Conservation (phyloP, 345 rosid species). For the Eucalyptus erythrocorys region DNA sequence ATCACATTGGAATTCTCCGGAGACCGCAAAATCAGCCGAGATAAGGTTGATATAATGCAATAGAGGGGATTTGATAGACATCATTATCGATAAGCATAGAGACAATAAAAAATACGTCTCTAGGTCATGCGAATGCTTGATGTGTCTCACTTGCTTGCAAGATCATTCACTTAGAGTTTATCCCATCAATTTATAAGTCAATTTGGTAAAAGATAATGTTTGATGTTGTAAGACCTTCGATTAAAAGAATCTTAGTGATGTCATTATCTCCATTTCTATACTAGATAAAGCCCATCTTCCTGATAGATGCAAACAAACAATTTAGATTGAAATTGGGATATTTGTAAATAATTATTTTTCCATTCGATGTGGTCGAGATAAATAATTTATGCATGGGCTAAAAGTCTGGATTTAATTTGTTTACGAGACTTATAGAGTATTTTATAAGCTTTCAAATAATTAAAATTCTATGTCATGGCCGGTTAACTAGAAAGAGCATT, state of each 20-base stretch:
- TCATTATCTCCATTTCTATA: background rate
- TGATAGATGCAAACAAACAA: background rate
- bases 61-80: background rate
- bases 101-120: background rate
- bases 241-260: background rate
- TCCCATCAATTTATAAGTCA: background rate
- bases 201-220: background rate
- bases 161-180: background rate
- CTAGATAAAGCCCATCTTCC: background rate
- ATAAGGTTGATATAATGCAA: background rate
- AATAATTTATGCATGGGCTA: background rate
- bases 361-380: background rate
- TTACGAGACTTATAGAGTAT: background rate
- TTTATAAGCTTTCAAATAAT: background rate
- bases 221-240: background rate
- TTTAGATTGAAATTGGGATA: background rate
- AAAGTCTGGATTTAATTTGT: background rate
- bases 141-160: background rate
- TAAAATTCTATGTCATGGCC: background rate
- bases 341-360: background rate
- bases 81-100: background rate
- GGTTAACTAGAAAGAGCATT: background rate
- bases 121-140: background rate
- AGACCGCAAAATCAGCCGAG: background rate
- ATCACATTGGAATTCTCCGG: background rate